Conservation (phyloP, 352 stramenopile genomes). For the Nothophytophthora sp. region DNA sequence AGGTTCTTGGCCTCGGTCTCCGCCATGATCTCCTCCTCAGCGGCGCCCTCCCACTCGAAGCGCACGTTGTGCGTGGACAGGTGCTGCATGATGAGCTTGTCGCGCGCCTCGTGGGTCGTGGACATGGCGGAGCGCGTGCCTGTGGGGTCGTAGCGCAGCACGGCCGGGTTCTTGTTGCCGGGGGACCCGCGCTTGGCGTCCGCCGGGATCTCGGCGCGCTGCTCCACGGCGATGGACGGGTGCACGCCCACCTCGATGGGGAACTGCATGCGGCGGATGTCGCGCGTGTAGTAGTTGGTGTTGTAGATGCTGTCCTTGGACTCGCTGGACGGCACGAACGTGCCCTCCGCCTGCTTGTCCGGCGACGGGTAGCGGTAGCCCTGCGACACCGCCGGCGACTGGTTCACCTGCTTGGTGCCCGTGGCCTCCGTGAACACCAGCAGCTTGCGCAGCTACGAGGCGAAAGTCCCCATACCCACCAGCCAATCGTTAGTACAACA, state of each 20-base stretch:
- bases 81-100: slow-evolving; percentile 73
- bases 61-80: slow-evolving; percentile 77
- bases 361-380: slow-evolving; percentile 83
- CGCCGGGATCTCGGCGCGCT: slow-evolving; percentile 63
- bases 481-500: not conserved
- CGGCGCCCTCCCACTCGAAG: slow-evolving; percentile 77
- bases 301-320: slow-evolving; percentile 86
- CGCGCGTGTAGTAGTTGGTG: slow-evolving; percentile 90
- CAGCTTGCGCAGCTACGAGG: slow-evolving; percentile 69
- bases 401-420: slow-evolving; percentile 68
- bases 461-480: not conserved
- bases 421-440: slow-evolving; percentile 84
- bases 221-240: slow-evolving; percentile 60
- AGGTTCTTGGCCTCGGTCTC: slow-evolving; percentile 77
- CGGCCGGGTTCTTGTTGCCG: slow-evolving; percentile 88
- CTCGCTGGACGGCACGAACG: slow-evolving; percentile 71
- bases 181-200: slow-evolving; percentile 70
- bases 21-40: slow-evolving; percentile 72
- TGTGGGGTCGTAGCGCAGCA: slow-evolving; percentile 82
- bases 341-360: slow-evolving; percentile 59
- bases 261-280: slow-evolving; percentile 72
- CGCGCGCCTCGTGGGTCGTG: slow-evolving; percentile 74
- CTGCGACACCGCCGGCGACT: slow-evolving; percentile 63
- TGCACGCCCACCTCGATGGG: slow-evolving; percentile 73
- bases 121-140: slow-evolving; percentile 88